Base-by-base conservation (phyloP, 768 basidiomycete species). In the Pleurotus tuber-regium region DNA sequence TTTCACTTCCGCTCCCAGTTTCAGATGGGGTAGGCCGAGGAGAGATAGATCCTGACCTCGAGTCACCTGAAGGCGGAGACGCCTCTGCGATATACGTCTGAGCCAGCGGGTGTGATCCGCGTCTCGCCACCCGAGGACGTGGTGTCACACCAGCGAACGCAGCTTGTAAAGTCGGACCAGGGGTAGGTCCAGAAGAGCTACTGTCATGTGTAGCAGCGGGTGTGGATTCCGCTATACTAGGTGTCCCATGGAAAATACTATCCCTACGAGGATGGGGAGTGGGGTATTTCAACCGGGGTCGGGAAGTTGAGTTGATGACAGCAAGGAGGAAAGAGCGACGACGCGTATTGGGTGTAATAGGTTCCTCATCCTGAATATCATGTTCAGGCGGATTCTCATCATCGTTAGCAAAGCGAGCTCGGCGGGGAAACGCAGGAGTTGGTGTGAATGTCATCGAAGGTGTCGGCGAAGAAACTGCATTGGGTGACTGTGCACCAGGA, bases 301-400 rank as follows among this genome's bases (percentile, higher is more conserved):
- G 83, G 3, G 87, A 72, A 1, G 86, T 89, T 4, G 90, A 90
- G 61, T 91, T 87, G 62, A 94, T 87, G 6, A 93, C 86, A 7
- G 83, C 84, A 31, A 94, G 78, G 10, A 94, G 78, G 70, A 94
- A 92, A 1, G 88, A 91, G 12, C 83, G 82, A 33, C 88, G 83
- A 54, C 87, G 84, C 10, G 84, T 80, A 56, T 79, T 74, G 2
- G 89, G 90, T 1, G 89, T 92, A 36, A 83, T 65, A 2, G 77
- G 77, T 16, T 61, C 61, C 14, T 57, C 63, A 12, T 69, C 72
- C 2, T 63, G 67, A 35, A 66, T 60, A 8, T 61, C 58, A 30
- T 35, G 35, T 14, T 55, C 40, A 30, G 50, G 33, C 11, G 59
- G 50, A 52, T 54, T 18, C 11, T 48, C 46, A 73, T 70, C 0